Percentiles rank a stretch among this genome's conserved stretches.
These are phyloP conservation scores for Panellus pusillus DNA, from an alignment of 768 basidiomycete genomes.

Conservation along the genomic window DNA sequence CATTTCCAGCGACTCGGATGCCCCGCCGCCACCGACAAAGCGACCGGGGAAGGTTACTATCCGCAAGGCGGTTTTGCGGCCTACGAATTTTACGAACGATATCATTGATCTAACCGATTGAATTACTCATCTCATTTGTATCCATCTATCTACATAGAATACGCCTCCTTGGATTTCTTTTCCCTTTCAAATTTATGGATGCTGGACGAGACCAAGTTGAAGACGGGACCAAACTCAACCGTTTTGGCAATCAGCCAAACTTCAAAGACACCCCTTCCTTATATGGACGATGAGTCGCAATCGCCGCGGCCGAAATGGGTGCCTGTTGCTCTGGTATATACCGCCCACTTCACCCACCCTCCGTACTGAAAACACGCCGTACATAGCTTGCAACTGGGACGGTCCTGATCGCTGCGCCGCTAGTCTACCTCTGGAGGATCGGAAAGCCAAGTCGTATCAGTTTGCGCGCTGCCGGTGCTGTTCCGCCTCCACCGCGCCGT, in stretches of 20 bases:
- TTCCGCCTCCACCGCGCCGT: conserved; percentile 13
- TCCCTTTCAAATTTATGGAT: conserved; percentile 1
- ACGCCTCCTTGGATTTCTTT: conserved; percentile 2
- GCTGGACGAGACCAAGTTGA: too few species aligned
- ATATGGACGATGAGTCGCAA: conserved; percentile 16
- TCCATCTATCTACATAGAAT: too few species aligned
- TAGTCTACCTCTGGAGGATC: conserved; percentile 17
- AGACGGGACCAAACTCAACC: too few species aligned
- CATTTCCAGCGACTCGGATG: conserved; percentile 17
- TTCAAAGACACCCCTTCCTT: background rate
- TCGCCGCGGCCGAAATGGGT: conserved; percentile 11
- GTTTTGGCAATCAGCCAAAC: conserved; percentile 3
- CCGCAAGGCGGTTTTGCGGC: conserved; percentile 1
- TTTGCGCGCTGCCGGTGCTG: conserved; percentile 1
- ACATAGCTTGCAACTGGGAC: conserved; percentile 13
- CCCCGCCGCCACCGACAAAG: background rate
- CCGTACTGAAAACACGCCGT: background rate
- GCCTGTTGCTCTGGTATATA: conserved; percentile 10
- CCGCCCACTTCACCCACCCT: background rate
- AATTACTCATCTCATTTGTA: background rate
- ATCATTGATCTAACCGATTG: conserved; percentile 17
- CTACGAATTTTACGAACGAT: background rate
- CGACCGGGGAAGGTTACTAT: background rate
- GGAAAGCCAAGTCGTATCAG: conserved; percentile 1
- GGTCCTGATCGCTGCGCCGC: conserved; percentile 15